Conservation (phyloP, 2,329 filamentous ascomycete species). For the Magnaporthiopsis rhizophila region DNA sequence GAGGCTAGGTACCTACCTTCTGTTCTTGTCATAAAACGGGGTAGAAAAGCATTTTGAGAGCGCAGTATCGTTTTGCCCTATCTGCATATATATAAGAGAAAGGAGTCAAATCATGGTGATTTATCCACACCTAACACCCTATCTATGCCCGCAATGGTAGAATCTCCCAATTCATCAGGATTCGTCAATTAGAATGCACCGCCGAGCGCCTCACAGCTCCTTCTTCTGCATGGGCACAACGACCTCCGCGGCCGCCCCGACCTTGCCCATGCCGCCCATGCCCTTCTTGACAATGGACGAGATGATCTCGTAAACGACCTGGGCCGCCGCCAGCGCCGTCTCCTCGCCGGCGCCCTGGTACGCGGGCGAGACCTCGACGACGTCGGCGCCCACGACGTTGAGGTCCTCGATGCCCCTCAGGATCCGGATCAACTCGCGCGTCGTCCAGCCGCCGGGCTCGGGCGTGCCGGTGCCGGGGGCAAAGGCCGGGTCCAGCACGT, state of each 20-base stretch:
- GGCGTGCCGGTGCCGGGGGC: constrained; percentile 64
- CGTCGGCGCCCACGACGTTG: constrained; percentile 82
- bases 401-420: constrained; percentile 72
- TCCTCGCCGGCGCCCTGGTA: constrained; percentile 76
- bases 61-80: too few species aligned
- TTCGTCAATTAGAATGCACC: too few species aligned
- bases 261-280: constrained; percentile 28
- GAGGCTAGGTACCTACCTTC: too few species aligned
- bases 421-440: constrained; percentile 76
- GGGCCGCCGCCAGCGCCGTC: constrained; percentile 74
- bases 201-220: constrained; percentile 24
- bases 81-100: too few species aligned
- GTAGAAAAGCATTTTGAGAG: too few species aligned
- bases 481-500: constrained; percentile 28
- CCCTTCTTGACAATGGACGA: constrained; percentile 56
- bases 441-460: constrained; percentile 87
- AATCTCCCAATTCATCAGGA: too few species aligned
- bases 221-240: constrained; percentile 21
- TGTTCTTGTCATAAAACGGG: too few species aligned
- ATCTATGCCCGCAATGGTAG: too few species aligned
- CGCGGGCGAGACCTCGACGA: constrained; percentile 81
- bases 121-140: too few species aligned
- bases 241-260: constrained; percentile 10
- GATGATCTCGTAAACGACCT: constrained; percentile 80
- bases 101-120: too few species aligned